Evolutionary conservation across 352 stramenopile species (phyloP).

Genomic region (Phytophthora cryptogea): DNA sequence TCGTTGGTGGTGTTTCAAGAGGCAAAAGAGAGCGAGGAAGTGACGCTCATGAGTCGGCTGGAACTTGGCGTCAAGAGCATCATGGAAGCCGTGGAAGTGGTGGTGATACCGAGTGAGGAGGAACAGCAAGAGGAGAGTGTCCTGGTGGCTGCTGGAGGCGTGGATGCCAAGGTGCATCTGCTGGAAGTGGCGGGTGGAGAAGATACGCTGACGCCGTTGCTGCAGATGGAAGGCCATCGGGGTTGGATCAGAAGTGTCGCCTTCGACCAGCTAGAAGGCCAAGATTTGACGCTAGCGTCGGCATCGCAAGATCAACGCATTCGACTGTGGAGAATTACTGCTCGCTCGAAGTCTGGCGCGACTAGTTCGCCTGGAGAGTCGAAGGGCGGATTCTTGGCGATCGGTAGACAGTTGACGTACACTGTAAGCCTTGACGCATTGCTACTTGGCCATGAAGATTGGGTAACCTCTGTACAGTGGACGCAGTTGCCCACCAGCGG

Average conservation of each 20-base stretch:
- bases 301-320: conserved; percentile 75
- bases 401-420: conserved; percentile 30
- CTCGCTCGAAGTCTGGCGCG: conserved; percentile 1
- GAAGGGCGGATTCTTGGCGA: conserved; percentile 41
- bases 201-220: conserved; percentile 30
- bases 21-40: conserved; percentile 10
- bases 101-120: conserved; percentile 7
- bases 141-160: conserved; percentile 64
- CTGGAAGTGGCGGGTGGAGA: conserved; percentile 42
- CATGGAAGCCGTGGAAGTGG: conserved; percentile 53
- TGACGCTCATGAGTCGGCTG: conserved; percentile 26
- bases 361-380: conserved; percentile 9
- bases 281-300: conserved; percentile 49
- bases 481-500: conserved; percentile 21
- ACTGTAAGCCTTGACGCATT: conserved; percentile 69
- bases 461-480: conserved; percentile 79
- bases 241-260: conserved; percentile 72
- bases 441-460: conserved; percentile 78
- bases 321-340: conserved; percentile 65
- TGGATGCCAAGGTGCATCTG: conserved; percentile 71
- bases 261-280: conserved; percentile 35
- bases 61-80: conserved; percentile 50
- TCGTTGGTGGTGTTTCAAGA: conserved; percentile 42
- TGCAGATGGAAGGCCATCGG: conserved; percentile 61
- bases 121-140: conserved; percentile 28